Conservation (phyloP, 768 basidiomycete species). For the Steccherinum ochraceum region DNA sequence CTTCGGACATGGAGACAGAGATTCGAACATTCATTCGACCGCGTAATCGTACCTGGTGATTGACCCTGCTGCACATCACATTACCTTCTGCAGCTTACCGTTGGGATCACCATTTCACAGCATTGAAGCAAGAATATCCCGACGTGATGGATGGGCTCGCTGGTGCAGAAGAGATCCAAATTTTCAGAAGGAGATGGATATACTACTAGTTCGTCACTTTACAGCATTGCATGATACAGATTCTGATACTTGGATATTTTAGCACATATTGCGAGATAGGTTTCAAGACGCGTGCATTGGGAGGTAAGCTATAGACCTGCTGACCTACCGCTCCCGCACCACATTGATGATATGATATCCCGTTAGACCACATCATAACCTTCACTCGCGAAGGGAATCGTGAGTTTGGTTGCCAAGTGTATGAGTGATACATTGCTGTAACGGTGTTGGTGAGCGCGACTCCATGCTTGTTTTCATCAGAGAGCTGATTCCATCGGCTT, state of each 20-base stretch:
- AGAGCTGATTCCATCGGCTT: too few relatives aligned
- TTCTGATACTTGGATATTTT: neutral
- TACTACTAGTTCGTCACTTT: slow-evolving; percentile 38
- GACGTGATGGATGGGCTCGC: slow-evolving; percentile 40
- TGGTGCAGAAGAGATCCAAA: slow-evolving; percentile 52
- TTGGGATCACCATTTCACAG: slow-evolving; percentile 8
- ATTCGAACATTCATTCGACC: slow-evolving; percentile 54
- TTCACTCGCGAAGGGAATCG: slow-evolving; percentile 60
- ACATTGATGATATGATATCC: neutral
- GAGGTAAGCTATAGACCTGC: slow-evolving; percentile 38
- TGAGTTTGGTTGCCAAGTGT: slow-evolving; percentile 46
- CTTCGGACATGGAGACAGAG: slow-evolving; percentile 68
- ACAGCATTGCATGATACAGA: neutral
- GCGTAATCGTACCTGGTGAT: slow-evolving; percentile 44
- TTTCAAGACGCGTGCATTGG: slow-evolving; percentile 58
- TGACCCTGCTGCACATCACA: neutral
- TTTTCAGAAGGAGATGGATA: slow-evolving; percentile 53
- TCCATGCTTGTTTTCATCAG: too few relatives aligned
- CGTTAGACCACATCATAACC: slow-evolving; percentile 54
- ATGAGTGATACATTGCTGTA: neutral
- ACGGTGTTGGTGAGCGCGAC: too few relatives aligned
- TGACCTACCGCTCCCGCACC: neutral
- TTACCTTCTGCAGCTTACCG: neutral
- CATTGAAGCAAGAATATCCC: slow-evolving; percentile 54
- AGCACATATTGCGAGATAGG: slow-evolving; percentile 74